Evolutionary conservation across 768 basidiomycete genomes (phyloP), one percentile per base, ranked within the genome.

Genomic region (Nevesoporus exiguus): DNA sequence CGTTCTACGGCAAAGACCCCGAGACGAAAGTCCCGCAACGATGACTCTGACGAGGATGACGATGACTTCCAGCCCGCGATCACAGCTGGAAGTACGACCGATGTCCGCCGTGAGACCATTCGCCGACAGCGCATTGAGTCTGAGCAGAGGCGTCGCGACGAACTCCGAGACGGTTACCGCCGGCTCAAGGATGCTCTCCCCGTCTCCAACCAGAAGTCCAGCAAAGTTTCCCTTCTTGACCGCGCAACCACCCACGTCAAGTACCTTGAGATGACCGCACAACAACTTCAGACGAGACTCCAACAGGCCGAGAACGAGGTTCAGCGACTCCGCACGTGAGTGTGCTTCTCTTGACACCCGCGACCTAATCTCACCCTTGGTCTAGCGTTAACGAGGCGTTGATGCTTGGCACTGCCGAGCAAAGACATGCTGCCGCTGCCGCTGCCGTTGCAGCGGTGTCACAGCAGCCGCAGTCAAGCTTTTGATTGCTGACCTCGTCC

Each of bases 121-220:
- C 89, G 91, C 69, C 84, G 85, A 68, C 90, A 93, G 76, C 89
- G 91, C 73, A 93, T 93, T 76, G 91, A 93, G 78, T 92, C 90
- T 24, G 91, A 93, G 77, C 90, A 95, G 78, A 79, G 92, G 61
- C 82, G 93, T 61, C 84, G 93, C 36, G 92, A 95, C 64, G 93
- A 96, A 74, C 88, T 96, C 68, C 80, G 93, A 52, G 93, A 96
- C 53, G 93, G 91, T 56, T 96, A 95, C 74, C 83, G 86, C 63
- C 82, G 88, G 54, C 85, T 96, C 75, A 93, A 92, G 82, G 88
- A 92, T 64, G 87, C 86, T 52, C 85, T 96, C 62, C 93, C 93
- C 27, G 79, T 86, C 55, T 89, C 87, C 44, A 93, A 92, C 77
- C 91, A 94, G 80, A 91, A 93, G 79, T 85, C 90, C 10, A 91